Evolutionary conservation across 2,329 filamentous ascomycete species (phyloP), one percentile per base, ranked within the genome.

Genomic region (Thermomyces lanuginosus): DNA sequence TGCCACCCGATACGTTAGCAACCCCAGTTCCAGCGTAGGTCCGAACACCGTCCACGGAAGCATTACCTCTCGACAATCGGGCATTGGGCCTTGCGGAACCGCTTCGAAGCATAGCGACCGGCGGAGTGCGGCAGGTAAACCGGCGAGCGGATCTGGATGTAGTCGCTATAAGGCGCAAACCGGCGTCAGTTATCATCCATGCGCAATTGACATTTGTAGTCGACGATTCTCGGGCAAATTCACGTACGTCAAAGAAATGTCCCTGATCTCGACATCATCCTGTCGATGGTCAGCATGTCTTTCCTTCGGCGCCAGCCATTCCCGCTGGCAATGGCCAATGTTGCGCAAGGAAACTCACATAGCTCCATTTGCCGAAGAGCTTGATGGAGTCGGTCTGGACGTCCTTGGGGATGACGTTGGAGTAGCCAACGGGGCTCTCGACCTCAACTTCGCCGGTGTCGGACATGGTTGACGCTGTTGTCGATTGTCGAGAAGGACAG

Each of bases 1-100:
- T 13, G 24, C 13, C 9, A n/a, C 16, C 13, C 13, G 11, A 11
- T 11, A 12, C 22, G 27, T 29, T 24, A 27, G 24, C 16, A 20
- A 9, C 8, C 8, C 20, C 24, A 24, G 19, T 10, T 10, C 28
- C n/a, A n/a, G n/a, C n/a, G n/a, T n/a, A n/a, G n/a, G n/a, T n/a
- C n/a, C n/a, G n/a, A n/a, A n/a, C n/a, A n/a, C n/a, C n/a, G n/a
- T n/a, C n/a, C n/a, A n/a, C n/a, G n/a, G n/a, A n/a, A n/a, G 16
- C 12, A 29, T 29, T 33, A 33, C 31, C 89, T 86, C 80, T 98
- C 89, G 60, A 98, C 93, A 76, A 98, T 95, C 55, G 89, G 89
- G 81, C 89, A 98, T 75, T 95, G 91, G 61, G 91, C 89, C 78
- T 98, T 98, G 72, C 89, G 81, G 82, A 98, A 98, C 59, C 91